Conservation (phyloP, 768 basidiomycete species). For the Clavaria fumosa region DNA sequence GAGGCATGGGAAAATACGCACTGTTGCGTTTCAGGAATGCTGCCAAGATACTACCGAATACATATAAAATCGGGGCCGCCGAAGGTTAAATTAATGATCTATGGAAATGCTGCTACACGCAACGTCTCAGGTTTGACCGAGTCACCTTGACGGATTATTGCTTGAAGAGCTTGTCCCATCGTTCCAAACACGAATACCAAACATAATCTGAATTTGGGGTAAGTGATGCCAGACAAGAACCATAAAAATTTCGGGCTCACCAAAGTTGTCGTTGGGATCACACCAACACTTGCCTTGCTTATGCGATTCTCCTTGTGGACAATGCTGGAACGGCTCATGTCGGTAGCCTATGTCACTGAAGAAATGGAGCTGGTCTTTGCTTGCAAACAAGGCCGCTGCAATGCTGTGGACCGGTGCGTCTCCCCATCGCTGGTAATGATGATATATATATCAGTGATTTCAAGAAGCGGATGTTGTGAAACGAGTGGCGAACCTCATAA, state of each 20-base stretch:
- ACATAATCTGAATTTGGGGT: constrained; percentile 39
- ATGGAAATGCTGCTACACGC: too few relatives aligned
- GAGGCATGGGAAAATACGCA: constrained; percentile 2
- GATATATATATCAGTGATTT: neutral
- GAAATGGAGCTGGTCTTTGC: constrained; percentile 85
- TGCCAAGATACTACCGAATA: too few relatives aligned
- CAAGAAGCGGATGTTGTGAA: neutral
- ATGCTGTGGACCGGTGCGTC: constrained; percentile 87
- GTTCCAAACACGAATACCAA: constrained; percentile 80
- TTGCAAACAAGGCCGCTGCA: constrained; percentile 77
- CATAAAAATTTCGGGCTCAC: constrained; percentile 23
- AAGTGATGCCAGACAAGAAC: constrained; percentile 6
- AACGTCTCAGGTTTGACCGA: too few relatives aligned
- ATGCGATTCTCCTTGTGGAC: constrained; percentile 66
- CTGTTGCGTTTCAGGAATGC: too few relatives aligned
- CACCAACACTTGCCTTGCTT: constrained; percentile 79
- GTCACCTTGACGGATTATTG: too few relatives aligned
- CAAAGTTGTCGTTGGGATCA: constrained; percentile 56
- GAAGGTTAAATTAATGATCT: too few relatives aligned
- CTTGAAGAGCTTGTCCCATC: constrained; percentile 55
- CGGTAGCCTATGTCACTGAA: constrained; percentile 90
- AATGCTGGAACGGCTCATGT: constrained; percentile 91
- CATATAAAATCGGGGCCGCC: too few relatives aligned
- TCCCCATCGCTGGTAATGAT: constrained; percentile 58
- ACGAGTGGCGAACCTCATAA: constrained; percentile 43